Evolutionary conservation across 23 red algal genomes (phyloP).

Genomic region (Pyropia haitanensis): DNA sequence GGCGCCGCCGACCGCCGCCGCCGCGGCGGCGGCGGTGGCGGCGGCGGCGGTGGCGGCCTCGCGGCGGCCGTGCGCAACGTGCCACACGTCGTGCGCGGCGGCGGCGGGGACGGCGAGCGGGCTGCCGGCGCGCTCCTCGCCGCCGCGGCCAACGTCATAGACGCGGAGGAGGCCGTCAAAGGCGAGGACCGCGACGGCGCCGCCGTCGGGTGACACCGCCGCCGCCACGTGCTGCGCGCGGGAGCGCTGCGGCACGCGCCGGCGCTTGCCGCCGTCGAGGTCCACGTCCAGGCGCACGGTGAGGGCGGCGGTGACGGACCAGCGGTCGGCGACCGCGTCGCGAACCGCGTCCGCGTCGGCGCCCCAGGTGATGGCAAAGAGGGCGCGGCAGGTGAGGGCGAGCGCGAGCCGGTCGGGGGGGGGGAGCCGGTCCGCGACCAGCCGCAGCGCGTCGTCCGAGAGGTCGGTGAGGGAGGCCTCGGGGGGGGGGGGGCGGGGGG

Average conservation of each 20-base stretch:
- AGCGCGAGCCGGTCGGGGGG: constrained; percentile 17
- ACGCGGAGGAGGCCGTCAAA: constrained; percentile 28
- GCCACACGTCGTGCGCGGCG: constrained; percentile 13
- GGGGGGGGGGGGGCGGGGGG: no score
- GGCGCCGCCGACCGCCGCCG: background rate
- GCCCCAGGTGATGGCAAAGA: constrained; percentile 16
- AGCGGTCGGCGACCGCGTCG: no score
- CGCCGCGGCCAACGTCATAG: background rate
- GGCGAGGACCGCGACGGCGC: constrained; percentile 17
- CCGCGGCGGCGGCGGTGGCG: background rate
- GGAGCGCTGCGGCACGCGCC: constrained; percentile 11
- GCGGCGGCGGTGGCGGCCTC: background rate
- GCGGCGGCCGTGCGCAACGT: constrained; percentile 3
- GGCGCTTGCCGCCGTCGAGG: background rate
- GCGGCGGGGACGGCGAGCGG: background rate
- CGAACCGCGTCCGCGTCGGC: background rate
- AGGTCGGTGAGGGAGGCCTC: background rate
- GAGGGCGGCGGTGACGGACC: no score
- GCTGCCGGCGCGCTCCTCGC: background rate
- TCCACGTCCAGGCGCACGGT: no score
- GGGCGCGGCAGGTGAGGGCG: constrained; percentile 18
- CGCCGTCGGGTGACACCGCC: constrained; percentile 13
- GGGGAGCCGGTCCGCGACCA: constrained; percentile 7
- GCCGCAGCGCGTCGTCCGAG: constrained; percentile 14
- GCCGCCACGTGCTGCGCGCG: constrained; percentile 14